phyloP scores from a whole-genome alignment of 2,329 filamentous ascomycete species.

The Ophiognomonia clavigignenti-juglandacearum region DNA sequence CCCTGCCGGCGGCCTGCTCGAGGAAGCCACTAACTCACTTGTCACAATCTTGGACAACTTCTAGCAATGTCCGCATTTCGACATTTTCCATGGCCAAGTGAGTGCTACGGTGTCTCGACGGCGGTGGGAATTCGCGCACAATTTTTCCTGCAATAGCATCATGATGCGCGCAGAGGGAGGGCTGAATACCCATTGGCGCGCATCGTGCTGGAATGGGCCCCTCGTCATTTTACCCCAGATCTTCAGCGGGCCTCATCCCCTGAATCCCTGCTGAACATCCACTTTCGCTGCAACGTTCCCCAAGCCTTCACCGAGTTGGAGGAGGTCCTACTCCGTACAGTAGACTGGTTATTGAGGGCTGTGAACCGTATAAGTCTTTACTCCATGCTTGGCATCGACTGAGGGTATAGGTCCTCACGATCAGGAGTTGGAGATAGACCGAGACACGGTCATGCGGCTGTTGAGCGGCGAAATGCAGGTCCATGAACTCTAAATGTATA shows the following conservation, averaged over 20 bases:
- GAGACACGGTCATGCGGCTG: not conserved
- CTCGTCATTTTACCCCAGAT: conserved; percentile 9
- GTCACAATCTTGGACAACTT: not conserved
- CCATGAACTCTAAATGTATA: too few relatives aligned
- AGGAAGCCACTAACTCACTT: not conserved
- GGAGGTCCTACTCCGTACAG: too few relatives aligned
- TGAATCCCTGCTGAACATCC: conserved; percentile 4
- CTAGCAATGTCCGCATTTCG: not conserved
- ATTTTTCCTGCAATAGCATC: conserved; percentile 11
- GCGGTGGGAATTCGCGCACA: conserved; percentile 13
- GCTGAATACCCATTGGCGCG: conserved; percentile 10
- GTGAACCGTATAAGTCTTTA: too few relatives aligned
- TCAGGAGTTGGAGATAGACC: not conserved
- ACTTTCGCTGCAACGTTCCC: conserved; percentile 9
- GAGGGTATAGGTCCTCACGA: not conserved
- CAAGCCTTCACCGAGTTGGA: not conserved
- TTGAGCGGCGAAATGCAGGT: too few relatives aligned
- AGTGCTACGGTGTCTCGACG: not conserved
- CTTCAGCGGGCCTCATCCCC: conserved; percentile 9
- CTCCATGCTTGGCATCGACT: not conserved
- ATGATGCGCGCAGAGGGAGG: conserved; percentile 1
- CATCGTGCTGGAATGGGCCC: conserved; percentile 7
- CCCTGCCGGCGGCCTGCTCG: too few relatives aligned
- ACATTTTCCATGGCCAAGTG: not conserved
- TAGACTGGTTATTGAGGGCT: too few relatives aligned